A percentile compares a stretch with the other conserved stretches of the same genome.
Evolutionary conservation across 495 filamentous ascomycete genomes (phyloP).

Genomic region (Aspergillus panamensis): DNA sequence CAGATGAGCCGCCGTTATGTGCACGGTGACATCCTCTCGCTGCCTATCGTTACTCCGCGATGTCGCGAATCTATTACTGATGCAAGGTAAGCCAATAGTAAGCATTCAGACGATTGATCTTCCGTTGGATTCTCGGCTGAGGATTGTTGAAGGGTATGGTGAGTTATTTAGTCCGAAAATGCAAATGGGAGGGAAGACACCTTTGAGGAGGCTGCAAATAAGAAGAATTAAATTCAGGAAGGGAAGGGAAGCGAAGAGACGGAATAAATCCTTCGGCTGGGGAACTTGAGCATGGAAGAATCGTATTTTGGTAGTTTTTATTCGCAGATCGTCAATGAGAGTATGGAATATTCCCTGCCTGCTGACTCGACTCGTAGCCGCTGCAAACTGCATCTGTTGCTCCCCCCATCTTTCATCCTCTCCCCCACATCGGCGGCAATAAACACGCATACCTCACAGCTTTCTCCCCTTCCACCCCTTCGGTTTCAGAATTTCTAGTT

Average conservation of each 20-base stretch:
- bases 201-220: background rate
- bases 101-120: background rate
- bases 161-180: background rate
- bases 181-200: background rate
- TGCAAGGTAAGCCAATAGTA: background rate
- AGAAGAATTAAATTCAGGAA: background rate
- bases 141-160: background rate
- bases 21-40: background rate
- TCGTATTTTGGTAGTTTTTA: background rate
- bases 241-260: background rate
- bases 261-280: background rate
- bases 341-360: background rate
- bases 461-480: background rate
- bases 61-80: background rate
- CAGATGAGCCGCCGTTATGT: background rate
- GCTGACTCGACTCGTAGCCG: slow-evolving; percentile 1
- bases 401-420: slow-evolving; percentile 14
- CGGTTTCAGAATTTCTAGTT: slow-evolving; percentile 3
- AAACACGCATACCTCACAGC: slow-evolving; percentile 10
- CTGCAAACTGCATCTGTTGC: slow-evolving; percentile 5
- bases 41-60: background rate
- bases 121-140: background rate
- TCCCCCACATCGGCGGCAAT: slow-evolving; percentile 22
- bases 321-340: slow-evolving; percentile 3
- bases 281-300: background rate